A percentile compares a stretch with the other conserved stretches of the same genome.
Evolutionary conservation across 225 moss, liverwort and hornwort species (phyloP).

Genomic region (Antitrichia curtipendula): DNA sequence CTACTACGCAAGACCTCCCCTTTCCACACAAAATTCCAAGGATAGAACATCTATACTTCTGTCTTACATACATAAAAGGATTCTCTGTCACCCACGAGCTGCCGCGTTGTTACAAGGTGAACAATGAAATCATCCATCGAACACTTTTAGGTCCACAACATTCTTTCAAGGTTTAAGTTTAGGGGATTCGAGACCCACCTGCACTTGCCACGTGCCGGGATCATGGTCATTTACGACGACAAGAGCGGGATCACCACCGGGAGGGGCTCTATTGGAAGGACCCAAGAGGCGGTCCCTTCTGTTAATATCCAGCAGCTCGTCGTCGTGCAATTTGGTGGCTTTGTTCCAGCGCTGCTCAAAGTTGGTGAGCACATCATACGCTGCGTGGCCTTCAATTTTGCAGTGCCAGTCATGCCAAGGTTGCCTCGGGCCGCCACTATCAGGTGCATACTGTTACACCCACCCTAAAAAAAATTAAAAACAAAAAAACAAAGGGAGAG

Average conservation of each 20-base stretch:
- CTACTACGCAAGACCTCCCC: neutral
- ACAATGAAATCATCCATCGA: neutral
- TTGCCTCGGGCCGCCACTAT: constrained; percentile 74
- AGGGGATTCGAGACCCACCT: neutral
- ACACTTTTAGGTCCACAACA: accelerated
- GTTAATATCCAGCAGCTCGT: constrained; percentile 51
- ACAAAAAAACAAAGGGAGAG: neutral
- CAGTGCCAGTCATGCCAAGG: constrained; percentile 97
- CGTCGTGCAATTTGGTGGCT: constrained; percentile 49
- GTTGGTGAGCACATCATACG: constrained; percentile 83
- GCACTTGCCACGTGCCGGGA: constrained; percentile 63
- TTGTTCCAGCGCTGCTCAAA: constrained; percentile 89
- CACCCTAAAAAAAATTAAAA: neutral
- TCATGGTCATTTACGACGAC: constrained; percentile 27
- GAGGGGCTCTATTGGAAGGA: constrained; percentile 44
- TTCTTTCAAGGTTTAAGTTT: neutral
- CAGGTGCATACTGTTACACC: constrained; percentile 9
- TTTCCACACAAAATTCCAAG: neutral
- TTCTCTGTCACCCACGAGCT: neutral
- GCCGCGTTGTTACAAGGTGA: accelerated
- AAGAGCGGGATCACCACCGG: constrained; percentile 40
- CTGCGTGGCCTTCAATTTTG: constrained; percentile 84
- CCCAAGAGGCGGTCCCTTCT: constrained; percentile 37
- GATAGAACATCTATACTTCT: neutral
- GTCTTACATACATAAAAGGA: neutral